Conservation (phyloP, 768 basidiomycete species). For the Psilocybe azurescens region DNA sequence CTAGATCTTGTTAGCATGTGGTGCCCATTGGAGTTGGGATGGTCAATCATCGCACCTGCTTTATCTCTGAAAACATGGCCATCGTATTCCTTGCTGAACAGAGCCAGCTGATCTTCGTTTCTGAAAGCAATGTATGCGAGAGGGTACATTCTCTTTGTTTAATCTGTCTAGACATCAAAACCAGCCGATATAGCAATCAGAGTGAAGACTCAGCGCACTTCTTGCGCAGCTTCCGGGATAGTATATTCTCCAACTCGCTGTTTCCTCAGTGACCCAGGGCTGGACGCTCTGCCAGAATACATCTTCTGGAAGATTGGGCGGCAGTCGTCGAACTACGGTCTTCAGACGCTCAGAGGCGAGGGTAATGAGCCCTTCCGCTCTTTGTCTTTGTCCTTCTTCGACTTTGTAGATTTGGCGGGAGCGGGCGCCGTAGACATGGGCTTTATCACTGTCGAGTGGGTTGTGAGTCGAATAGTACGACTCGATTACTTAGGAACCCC, state of each 20-base stretch:
- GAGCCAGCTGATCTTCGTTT: slow-evolving; percentile 68
- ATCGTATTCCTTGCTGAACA: slow-evolving; percentile 85
- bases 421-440: slow-evolving; percentile 29
- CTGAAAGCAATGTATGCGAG: slow-evolving; percentile 94
- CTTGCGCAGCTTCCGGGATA: slow-evolving; percentile 69
- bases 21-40: neutral
- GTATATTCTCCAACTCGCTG: slow-evolving; percentile 68
- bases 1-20: slow-evolving; percentile 43
- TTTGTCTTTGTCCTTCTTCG: slow-evolving; percentile 41
- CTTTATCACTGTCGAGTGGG: neutral
- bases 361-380: slow-evolving; percentile 35
- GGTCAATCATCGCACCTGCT: slow-evolving; percentile 60
- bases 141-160: slow-evolving; percentile 84
- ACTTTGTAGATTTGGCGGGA: slow-evolving; percentile 33
- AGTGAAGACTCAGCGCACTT: slow-evolving; percentile 47
- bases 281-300: slow-evolving; percentile 94
- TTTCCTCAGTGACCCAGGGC: slow-evolving; percentile 82
- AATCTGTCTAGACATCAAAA: slow-evolving; percentile 47
- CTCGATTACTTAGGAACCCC: neutral
- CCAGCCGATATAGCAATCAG: slow-evolving; percentile 3
- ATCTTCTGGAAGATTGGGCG: slow-evolving; percentile 90
- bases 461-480: neutral
- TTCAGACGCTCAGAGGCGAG: slow-evolving; percentile 70
- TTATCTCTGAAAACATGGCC: slow-evolving; percentile 94
- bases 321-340: slow-evolving; percentile 85